Evolutionary conservation across 2,329 filamentous ascomycete genomes (phyloP), one percentile per base, ranked within the genome.

Genomic region (Pseudogymnoascus sp.): DNA sequence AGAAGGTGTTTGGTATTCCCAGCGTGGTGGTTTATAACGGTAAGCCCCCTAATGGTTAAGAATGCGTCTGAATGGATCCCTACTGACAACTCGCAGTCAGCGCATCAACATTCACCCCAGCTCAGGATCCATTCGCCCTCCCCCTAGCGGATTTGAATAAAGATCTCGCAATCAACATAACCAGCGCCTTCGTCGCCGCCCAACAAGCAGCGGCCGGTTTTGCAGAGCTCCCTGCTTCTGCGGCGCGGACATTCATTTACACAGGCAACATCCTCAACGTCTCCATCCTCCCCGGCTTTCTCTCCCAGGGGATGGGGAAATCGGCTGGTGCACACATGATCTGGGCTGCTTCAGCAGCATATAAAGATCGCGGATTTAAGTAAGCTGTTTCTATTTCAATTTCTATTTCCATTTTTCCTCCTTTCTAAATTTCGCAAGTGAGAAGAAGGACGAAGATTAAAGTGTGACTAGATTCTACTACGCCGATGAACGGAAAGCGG

Each of bases 401-500:
- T n/a, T n/a, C n/a, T n/a, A n/a, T n/a, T n/a, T n/a, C n/a, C n/a
- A n/a, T n/a, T n/a, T n/a, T n/a, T n/a, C n/a, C n/a, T n/a, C n/a
- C n/a, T n/a, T n/a, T n/a, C n/a, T n/a, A n/a, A n/a, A n/a, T n/a
- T n/a, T n/a, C n/a, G n/a, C n/a, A n/a, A n/a, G n/a, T n/a, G n/a
- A n/a, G n/a, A n/a, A n/a, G n/a, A n/a, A n/a, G n/a, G n/a, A n/a
- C n/a, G n/a, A n/a, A n/a, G n/a, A n/a, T n/a, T n/a, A n/a, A n/a
- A n/a, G n/a, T n/a, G n/a, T n/a, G n/a, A n/a, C n/a, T 21, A 67
- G 80, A 42, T 83, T 83, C 67, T 82, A 82, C 66, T 83, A 79
- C 62, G 77, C 72, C 3, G 80, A 83, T 60, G 78, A 83, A 67
- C 73, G 80, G 10, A 76, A 75, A 10, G 63, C 70, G 0, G 74